phyloP scores from a whole-genome alignment of 495 filamentous ascomycete species.

The Aspergillus indologenus region DNA sequence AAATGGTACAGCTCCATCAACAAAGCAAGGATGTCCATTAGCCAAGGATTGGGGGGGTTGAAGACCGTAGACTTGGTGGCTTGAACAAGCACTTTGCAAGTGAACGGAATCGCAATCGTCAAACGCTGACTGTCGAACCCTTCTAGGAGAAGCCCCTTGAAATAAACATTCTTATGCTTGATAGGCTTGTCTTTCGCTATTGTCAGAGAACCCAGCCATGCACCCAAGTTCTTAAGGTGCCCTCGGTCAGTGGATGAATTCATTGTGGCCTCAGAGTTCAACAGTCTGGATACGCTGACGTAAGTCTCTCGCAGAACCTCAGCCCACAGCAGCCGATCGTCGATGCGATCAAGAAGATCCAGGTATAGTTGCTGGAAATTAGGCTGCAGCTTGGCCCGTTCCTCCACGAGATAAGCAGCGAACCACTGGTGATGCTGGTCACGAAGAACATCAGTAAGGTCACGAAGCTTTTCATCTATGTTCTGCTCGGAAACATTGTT shows the following conservation, averaged over 20 bases:
- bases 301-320: conserved; percentile 95
- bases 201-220: conserved; percentile 91
- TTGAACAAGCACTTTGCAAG: conserved; percentile 88
- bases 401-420: conserved; percentile 89
- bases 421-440: conserved; percentile 93
- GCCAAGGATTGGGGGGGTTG: conserved; percentile 91
- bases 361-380: conserved; percentile 94
- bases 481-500: conserved; percentile 95
- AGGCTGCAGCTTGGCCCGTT: conserved; percentile 92
- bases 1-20: conserved; percentile 89
- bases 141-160: conserved; percentile 91
- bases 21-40: conserved; percentile 87
- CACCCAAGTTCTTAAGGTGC: conserved; percentile 86
- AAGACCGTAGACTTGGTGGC: conserved; percentile 84
- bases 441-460: conserved; percentile 73
- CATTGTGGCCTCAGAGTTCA: conserved; percentile 85
- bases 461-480: conserved; percentile 72
- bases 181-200: conserved; percentile 93
- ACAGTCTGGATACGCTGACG: conserved; percentile 72
- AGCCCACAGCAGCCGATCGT: conserved; percentile 71
- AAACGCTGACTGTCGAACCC: conserved; percentile 86
- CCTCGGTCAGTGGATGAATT: conserved; percentile 74
- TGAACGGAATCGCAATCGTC: conserved; percentile 89
- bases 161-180: conserved; percentile 93
- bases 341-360: conserved; percentile 79